Evolutionary conservation across 176 grass and related monocot genomes (phyloP).

Genomic region (Rhynchospora tenuis): DNA sequence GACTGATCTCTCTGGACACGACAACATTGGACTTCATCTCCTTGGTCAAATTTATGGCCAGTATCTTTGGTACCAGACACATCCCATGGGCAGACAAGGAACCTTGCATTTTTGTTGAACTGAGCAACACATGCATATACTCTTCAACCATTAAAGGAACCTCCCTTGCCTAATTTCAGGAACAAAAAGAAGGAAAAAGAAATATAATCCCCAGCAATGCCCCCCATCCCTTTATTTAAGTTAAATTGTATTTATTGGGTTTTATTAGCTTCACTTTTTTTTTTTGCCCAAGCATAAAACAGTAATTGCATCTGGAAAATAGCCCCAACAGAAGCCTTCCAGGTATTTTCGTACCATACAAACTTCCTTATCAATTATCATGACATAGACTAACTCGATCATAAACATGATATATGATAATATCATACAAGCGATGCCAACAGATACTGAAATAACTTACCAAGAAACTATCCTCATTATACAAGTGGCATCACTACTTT

Average conservation of each 20-base stretch:
- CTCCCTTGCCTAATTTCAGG: slow-evolving; percentile 18
- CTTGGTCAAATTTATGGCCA: slow-evolving; percentile 32
- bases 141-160: slow-evolving; percentile 13
- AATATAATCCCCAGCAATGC: background rate
- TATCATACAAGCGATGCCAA: background rate
- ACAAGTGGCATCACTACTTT: too few relatives aligned
- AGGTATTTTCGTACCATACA: background rate
- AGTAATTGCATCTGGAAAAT: background rate
- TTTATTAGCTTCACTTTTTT: background rate
- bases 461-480: too few relatives aligned
- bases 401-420: background rate
- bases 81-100: slow-evolving; percentile 42
- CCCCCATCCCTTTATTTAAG: background rate
- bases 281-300: background rate
- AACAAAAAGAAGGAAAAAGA: background rate
- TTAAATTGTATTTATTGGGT: background rate
- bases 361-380: background rate
- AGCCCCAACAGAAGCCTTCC: background rate
- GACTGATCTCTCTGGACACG: slow-evolving; percentile 41
- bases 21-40: slow-evolving; percentile 42
- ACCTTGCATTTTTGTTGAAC: slow-evolving; percentile 32
- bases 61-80: slow-evolving; percentile 49
- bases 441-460: background rate
- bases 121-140: slow-evolving; percentile 43
- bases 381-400: background rate